Percentiles rank a stretch among this genome's conserved stretches.
phyloP scores from a whole-genome alignment of 176 grass and related monocot genomes.

The Elaeis guineensis region DNA sequence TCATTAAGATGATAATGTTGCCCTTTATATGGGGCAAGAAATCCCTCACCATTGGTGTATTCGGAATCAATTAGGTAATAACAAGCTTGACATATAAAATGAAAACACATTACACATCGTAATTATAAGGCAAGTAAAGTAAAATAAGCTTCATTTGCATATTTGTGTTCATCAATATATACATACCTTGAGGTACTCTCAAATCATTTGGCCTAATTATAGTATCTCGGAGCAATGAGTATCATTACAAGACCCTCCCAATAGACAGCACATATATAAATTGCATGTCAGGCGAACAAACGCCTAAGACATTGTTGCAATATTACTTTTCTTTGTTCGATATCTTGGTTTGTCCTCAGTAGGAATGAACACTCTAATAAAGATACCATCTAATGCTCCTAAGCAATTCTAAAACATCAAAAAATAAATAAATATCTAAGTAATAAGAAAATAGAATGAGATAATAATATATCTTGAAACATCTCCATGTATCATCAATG shows the following conservation, averaged over 20 bases:
- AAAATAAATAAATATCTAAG: background rate
- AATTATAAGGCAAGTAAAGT: background rate
- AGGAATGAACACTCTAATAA: background rate
- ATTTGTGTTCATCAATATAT: background rate
- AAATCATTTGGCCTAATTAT: background rate
- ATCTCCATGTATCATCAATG: background rate
- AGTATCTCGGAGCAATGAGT: background rate
- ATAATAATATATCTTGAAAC: conserved; percentile 1
- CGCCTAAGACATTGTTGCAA: conserved; percentile 9
- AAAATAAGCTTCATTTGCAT: background rate
- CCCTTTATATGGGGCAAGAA: conserved; percentile 9
- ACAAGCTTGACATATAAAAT: background rate
- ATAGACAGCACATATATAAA: background rate
- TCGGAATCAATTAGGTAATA: no score
- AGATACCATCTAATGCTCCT: conserved; percentile 1
- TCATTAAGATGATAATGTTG: conserved; percentile 8
- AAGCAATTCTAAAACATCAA: conserved; percentile 7
- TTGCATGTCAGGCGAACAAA: background rate
- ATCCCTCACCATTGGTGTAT: no score
- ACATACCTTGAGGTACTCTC: background rate
- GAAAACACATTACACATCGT: background rate
- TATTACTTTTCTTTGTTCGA: background rate
- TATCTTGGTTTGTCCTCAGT: background rate
- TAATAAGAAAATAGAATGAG: background rate
- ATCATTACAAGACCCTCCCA: background rate